A percentile compares a stretch with the other conserved stretches of the same genome.
Conservation (phyloP, 176 grass and related monocot genomes). For the Paspalum vaginatum region DNA sequence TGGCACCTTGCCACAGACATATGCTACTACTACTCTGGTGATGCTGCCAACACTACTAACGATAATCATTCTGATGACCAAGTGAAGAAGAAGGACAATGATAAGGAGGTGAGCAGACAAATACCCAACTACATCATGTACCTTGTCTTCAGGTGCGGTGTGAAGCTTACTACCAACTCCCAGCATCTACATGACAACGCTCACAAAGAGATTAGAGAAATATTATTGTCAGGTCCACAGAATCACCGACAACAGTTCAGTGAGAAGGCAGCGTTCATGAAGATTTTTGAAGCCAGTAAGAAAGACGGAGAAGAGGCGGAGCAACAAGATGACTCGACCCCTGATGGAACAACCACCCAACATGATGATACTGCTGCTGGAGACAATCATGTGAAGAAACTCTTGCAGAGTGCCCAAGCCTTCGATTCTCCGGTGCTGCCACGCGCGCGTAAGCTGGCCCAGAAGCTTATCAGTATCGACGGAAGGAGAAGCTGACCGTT, state of each 20-base stretch:
- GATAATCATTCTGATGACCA: too few relatives aligned
- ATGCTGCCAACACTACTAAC: neutral
- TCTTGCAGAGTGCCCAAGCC: too few relatives aligned
- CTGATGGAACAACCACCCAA: too few relatives aligned
- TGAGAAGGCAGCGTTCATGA: neutral
- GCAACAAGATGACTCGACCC: too few relatives aligned
- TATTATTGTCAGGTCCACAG: neutral
- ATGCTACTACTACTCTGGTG: neutral
- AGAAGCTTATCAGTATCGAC: too few relatives aligned
- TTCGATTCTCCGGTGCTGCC: too few relatives aligned
- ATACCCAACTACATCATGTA: constrained; percentile 3
- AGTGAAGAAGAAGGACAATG: neutral
- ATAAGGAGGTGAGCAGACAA: neutral
- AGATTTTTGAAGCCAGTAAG: neutral
- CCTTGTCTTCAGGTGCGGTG: neutral
- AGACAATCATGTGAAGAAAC: too few relatives aligned
- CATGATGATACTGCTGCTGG: too few relatives aligned
- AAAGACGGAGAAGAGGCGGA: too few relatives aligned
- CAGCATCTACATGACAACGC: neutral
- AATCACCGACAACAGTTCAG: neutral
- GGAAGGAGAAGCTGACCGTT: too few relatives aligned
- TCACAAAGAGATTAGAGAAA: neutral
- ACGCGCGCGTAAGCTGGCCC: too few relatives aligned
- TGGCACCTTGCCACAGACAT: constrained; percentile 25
- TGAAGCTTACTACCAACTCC: neutral